Conservation (phyloP, 441 rosid genomes). For the Viola pubescens region DNA sequence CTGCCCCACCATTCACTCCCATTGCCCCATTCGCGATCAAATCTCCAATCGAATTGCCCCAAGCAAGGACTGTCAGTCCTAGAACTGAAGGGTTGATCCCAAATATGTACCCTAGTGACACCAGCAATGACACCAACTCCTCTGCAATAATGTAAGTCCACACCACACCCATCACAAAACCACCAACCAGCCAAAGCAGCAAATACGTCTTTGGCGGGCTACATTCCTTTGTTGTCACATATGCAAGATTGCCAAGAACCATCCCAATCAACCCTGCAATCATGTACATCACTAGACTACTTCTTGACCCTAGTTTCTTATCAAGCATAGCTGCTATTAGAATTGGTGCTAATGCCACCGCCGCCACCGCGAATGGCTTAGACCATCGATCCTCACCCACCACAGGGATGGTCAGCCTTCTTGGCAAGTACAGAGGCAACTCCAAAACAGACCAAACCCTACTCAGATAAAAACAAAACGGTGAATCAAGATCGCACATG, state of each 20-base stretch:
- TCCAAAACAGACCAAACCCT: conserved; percentile 40
- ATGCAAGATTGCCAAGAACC: conserved; percentile 55
- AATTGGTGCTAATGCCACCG: conserved; percentile 61
- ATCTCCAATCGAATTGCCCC: conserved; percentile 96
- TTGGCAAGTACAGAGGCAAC: conserved; percentile 68
- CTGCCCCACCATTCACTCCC: conserved; percentile 65
- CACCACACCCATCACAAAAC: conserved; percentile 73
- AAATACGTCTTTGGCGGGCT: conserved; percentile 57
- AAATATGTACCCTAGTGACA: conserved; percentile 51
- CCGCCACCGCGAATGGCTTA: conserved; percentile 55
- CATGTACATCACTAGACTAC: conserved; percentile 34
- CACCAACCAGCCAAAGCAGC: conserved; percentile 64
- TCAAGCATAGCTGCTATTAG: conserved; percentile 50
- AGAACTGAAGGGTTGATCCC: conserved; percentile 79
- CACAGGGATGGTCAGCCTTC: conserved; percentile 73
- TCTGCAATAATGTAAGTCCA: conserved; percentile 84
- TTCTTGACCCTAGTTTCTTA: conserved; percentile 24
- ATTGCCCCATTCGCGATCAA: conserved; percentile 66
- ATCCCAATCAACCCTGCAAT: conserved; percentile 44
- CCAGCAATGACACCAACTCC: conserved; percentile 62
- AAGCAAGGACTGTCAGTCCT: conserved; percentile 80
- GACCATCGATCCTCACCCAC: conserved; percentile 68
- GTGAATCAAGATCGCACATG: conserved; percentile 23
- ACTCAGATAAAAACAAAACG: conserved; percentile 20
- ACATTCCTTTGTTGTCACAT: conserved; percentile 38